A percentile compares a stretch with the other conserved stretches of the same genome.
phyloP scores from a whole-genome alignment of 805 yeast genomes.

The Lipomyces japonicus region DNA sequence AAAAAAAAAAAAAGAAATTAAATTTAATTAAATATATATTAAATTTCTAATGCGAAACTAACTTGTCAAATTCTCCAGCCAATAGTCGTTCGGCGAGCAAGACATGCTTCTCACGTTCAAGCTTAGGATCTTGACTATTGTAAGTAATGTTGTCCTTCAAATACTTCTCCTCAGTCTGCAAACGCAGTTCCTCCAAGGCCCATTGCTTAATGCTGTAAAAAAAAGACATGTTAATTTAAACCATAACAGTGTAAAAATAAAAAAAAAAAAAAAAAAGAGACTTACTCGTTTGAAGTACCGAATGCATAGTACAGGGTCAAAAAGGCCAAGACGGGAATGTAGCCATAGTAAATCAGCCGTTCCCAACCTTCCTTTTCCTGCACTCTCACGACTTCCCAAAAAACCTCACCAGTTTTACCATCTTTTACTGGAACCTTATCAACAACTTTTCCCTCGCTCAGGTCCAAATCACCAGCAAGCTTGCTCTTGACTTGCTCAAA shows the following conservation, averaged over 20 bases:
- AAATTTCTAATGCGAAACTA: constrained; percentile 29
- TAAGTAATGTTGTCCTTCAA: constrained; percentile 50
- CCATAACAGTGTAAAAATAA: not conserved
- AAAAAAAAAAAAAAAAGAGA: not conserved
- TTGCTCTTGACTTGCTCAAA: constrained; percentile 1
- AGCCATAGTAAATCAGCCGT: constrained; percentile 62
- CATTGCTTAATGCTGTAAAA: constrained; percentile 50
- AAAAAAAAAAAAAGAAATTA: too few relatives aligned
- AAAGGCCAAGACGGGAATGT: constrained; percentile 64
- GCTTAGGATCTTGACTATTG: constrained; percentile 47
- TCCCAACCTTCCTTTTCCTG: constrained; percentile 86
- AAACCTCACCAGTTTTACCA: constrained; percentile 69
- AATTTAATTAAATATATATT: too few relatives aligned
- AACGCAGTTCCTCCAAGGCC: constrained; percentile 78
- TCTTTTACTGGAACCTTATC: constrained; percentile 84
- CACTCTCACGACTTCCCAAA: constrained; percentile 74
- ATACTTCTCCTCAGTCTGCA: constrained; percentile 68
- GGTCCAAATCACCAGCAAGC: constrained; percentile 4
- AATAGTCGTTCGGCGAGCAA: constrained; percentile 75
- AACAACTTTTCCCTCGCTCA: constrained; percentile 57
- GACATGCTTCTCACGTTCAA: constrained; percentile 65
- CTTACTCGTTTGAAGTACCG: constrained; percentile 46
- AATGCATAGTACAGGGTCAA: constrained; percentile 51
- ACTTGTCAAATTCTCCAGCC: constrained; percentile 75
- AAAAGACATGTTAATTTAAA: too few relatives aligned